Evolutionary conservation across 176 grass and related monocot genomes (phyloP).

Genomic region (Oryza glaberrima): DNA sequence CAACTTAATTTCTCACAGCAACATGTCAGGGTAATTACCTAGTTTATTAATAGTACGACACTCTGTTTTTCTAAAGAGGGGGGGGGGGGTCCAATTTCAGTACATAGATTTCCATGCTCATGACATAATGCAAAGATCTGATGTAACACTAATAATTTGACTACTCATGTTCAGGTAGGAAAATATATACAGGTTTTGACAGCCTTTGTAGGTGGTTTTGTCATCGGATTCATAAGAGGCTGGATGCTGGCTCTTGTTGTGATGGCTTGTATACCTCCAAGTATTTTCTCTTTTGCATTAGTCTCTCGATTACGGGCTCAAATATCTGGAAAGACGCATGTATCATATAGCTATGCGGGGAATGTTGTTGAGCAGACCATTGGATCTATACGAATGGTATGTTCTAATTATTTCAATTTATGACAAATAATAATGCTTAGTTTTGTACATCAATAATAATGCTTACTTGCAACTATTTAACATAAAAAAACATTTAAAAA

Average conservation of each 20-base stretch:
- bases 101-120: constrained; percentile 30
- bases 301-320: constrained; percentile 57
- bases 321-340: constrained; percentile 57
- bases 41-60: no score
- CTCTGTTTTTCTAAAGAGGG: no score
- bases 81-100: not conserved
- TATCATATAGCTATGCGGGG: constrained; percentile 71
- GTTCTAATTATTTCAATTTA: constrained; percentile 33
- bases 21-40: no score
- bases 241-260: constrained; percentile 73
- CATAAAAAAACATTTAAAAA: constrained; percentile 16
- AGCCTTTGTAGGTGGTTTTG: constrained; percentile 69
- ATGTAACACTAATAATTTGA: not conserved
- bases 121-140: not conserved
- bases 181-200: constrained; percentile 68
- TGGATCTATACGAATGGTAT: constrained; percentile 76
- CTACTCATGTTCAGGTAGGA: constrained; percentile 56
- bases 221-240: constrained; percentile 71
- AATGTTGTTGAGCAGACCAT: constrained; percentile 81
- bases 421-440: not conserved
- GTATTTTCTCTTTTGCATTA: constrained; percentile 58
- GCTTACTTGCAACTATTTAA: constrained; percentile 2
- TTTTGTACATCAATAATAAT: not conserved
- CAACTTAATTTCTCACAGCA: no score
- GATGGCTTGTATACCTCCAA: constrained; percentile 58